phyloP scores from a whole-genome alignment of 2,329 filamentous ascomycete genomes.

The Paraphoma chrysanthemicola region DNA sequence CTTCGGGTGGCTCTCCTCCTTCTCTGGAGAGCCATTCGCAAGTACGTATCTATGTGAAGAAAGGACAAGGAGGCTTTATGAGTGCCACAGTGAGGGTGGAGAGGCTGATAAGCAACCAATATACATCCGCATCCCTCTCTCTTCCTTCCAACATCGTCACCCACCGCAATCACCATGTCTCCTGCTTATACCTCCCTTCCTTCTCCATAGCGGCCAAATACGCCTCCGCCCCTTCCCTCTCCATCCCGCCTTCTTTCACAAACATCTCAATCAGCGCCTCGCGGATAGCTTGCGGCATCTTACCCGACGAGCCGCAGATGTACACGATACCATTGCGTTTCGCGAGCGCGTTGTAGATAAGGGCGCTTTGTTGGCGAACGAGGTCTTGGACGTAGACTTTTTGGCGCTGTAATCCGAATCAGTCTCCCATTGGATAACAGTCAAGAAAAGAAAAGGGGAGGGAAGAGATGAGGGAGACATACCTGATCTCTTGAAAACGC shows the following conservation, averaged over 20 bases:
- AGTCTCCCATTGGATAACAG: not conserved
- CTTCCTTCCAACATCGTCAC: not conserved
- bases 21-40: too few species aligned
- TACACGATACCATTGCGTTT: conserved; percentile 61
- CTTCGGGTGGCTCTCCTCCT: too few species aligned
- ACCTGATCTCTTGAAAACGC: conserved; percentile 76
- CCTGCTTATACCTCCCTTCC: conserved; percentile 68
- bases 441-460: not conserved
- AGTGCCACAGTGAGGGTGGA: too few species aligned
- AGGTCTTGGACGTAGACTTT: conserved; percentile 74
- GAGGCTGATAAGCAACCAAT: too few species aligned
- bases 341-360: conserved; percentile 61
- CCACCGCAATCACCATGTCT: conserved; percentile 65
- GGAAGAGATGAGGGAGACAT: conserved; percentile 1
- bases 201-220: conserved; percentile 67
- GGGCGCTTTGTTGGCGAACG: conserved; percentile 58
- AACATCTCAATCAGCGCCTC: conserved; percentile 71
- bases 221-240: conserved; percentile 60
- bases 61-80: too few species aligned
- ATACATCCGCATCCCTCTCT: not conserved
- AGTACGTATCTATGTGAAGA: too few species aligned
- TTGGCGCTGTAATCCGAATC: conserved; percentile 40
- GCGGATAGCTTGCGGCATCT: conserved; percentile 74
- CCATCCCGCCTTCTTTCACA: conserved; percentile 48
- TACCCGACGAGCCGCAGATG: conserved; percentile 68